Evolutionary conservation across 2,329 filamentous ascomycete genomes (phyloP).

Genomic region (Keithomyces neogunnii): DNA sequence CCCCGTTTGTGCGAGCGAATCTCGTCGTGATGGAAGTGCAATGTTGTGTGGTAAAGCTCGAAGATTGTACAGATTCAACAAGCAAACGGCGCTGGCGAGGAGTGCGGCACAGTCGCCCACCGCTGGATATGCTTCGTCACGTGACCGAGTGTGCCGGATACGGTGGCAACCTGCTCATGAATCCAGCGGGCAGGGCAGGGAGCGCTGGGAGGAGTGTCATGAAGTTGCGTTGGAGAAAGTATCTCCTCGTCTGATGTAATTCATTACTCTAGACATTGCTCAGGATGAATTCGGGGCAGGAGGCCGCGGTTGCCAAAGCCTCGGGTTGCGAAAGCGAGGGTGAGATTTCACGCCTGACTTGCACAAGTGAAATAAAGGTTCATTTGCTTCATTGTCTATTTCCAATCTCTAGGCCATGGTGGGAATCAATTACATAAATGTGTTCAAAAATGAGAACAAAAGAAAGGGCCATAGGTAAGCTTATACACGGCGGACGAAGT

Average conservation of each 20-base stretch:
- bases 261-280: not conserved
- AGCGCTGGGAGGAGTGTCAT: no score
- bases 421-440: not conserved
- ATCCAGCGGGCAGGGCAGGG: no score
- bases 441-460: not conserved
- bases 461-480: not conserved
- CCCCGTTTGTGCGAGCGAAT: slow-evolving; percentile 10
- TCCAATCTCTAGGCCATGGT: not conserved
- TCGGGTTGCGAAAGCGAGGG: not conserved
- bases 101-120: slow-evolving; percentile 16
- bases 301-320: no score
- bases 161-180: no score
- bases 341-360: not conserved
- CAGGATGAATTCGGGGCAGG: not conserved
- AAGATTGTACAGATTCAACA: slow-evolving; percentile 3
- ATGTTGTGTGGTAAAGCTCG: slow-evolving; percentile 3
- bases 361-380: not conserved
- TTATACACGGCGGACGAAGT: not conserved
- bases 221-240: not conserved
- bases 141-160: slow-evolving; percentile 22
- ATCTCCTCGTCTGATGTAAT: not conserved
- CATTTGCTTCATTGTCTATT: slow-evolving; percentile 2
- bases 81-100: slow-evolving; percentile 16
- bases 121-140: slow-evolving; percentile 20
- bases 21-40: slow-evolving; percentile 6